Percentiles rank a stretch among this genome's conserved stretches.
Conservation (phyloP, 345 rosid species). For the Lenwebbia sp. region DNA sequence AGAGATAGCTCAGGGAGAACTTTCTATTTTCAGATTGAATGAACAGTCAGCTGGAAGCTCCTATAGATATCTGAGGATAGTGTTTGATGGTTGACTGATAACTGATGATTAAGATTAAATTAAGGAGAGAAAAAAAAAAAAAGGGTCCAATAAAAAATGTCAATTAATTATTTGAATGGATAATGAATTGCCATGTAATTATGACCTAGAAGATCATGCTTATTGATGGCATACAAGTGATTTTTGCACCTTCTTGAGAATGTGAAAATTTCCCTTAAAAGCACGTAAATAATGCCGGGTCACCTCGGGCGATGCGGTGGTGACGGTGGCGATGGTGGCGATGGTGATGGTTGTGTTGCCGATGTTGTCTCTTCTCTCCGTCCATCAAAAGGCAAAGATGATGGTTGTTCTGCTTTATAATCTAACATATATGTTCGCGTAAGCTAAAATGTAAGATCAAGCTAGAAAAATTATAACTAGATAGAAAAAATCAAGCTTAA, state of each 20-base stretch:
- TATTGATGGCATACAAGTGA: not conserved
- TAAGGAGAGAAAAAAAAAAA: not conserved
- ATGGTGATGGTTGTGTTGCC: too few species aligned
- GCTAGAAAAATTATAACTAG: too few species aligned
- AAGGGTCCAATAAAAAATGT: not conserved
- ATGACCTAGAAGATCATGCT: not conserved
- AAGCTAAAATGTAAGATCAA: too few species aligned
- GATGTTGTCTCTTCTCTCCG: too few species aligned
- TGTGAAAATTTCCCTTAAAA: not conserved
- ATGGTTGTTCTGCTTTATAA: too few species aligned
- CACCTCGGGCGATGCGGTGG: not conserved
- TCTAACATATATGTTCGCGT: too few species aligned
- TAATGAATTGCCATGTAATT: not conserved
- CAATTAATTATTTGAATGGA: not conserved
- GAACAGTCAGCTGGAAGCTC: not conserved
- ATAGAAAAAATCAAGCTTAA: too few species aligned
- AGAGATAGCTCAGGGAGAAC: constrained; percentile 1
- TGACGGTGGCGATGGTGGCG: not conserved
- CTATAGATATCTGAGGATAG: not conserved
- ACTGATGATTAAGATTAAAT: not conserved
- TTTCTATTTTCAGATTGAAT: not conserved
- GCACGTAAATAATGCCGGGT: not conserved
- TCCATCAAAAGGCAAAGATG: too few species aligned
- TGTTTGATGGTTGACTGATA: not conserved
- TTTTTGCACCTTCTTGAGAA: not conserved